phyloP scores from a whole-genome alignment of 306 rosid genomes.

The Prunus davidiana region DNA sequence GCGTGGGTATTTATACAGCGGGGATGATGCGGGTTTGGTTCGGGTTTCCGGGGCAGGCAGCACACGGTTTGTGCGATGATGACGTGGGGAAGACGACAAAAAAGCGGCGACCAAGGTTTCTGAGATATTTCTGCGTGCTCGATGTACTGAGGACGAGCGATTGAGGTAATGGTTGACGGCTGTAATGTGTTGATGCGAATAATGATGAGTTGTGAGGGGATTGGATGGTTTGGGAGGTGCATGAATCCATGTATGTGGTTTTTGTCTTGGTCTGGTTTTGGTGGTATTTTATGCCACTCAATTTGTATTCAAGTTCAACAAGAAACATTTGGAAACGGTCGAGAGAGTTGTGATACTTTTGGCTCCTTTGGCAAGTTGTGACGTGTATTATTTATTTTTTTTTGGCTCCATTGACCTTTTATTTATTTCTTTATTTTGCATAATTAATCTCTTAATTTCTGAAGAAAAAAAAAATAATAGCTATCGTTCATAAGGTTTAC shows the following conservation, averaged over 20 bases:
- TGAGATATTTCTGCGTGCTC: constrained; percentile 3
- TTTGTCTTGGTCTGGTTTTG: background rate
- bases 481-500: too few species aligned
- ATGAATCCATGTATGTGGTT: background rate
- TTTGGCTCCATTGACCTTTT: background rate
- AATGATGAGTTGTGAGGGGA: background rate
- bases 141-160: background rate
- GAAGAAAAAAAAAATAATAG: too few species aligned
- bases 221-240: constrained; percentile 1
- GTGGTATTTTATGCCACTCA: background rate
- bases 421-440: background rate
- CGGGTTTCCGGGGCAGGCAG: constrained; percentile 4
- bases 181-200: background rate
- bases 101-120: background rate
- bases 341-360: background rate
- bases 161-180: background rate
- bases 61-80: constrained; percentile 17
- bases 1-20: background rate
- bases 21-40: background rate
- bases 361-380: background rate
- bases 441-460: background rate
- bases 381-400: too few species aligned
- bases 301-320: background rate
- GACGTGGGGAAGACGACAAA: constrained; percentile 6
- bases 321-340: background rate